Conservation (phyloP, 2,329 filamentous ascomycete species). For the Ophiosphaerella narmari region DNA sequence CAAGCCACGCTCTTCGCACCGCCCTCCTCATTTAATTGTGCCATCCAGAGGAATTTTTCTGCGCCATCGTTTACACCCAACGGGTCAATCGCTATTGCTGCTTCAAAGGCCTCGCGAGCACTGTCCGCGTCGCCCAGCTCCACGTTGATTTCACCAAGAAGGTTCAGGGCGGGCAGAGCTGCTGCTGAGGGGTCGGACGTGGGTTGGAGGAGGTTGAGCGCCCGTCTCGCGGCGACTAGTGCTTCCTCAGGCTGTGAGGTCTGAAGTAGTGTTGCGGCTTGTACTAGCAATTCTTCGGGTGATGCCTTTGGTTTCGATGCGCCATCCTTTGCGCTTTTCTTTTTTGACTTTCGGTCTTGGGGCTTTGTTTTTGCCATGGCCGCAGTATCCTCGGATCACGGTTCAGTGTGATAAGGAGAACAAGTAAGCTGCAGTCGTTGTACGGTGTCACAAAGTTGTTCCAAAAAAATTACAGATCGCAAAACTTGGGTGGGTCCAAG, state of each 20-base stretch:
- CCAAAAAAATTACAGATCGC: conserved; percentile 30
- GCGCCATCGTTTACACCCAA: conserved; percentile 82
- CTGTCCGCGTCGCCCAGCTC: conserved; percentile 80
- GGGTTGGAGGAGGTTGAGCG: conserved; percentile 55
- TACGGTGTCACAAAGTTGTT: not conserved
- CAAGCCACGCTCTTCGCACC: conserved; percentile 64
- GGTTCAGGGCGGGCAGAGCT: conserved; percentile 69
- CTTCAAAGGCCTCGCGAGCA: conserved; percentile 72
- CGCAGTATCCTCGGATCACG: not conserved
- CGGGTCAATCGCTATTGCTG: conserved; percentile 75
- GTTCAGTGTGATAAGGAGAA: not conserved
- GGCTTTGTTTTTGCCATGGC: conserved; percentile 59
- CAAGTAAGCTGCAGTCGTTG: not conserved
- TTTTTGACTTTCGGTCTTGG: conserved; percentile 48
- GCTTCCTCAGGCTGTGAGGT: conserved; percentile 63
- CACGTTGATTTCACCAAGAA: conserved; percentile 80
- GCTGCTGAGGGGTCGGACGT: conserved; percentile 46
- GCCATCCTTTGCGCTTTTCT: conserved; percentile 39
- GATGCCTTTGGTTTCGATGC: conserved; percentile 55
- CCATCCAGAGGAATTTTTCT: conserved; percentile 94
- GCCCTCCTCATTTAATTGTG: conserved; percentile 76
- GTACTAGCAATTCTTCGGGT: conserved; percentile 60
- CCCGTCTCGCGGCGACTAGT: conserved; percentile 58
- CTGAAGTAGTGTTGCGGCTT: conserved; percentile 62
- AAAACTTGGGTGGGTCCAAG: conserved; percentile 22